Conservation (phyloP, 768 basidiomycete species). For the Pholiota microspora region DNA sequence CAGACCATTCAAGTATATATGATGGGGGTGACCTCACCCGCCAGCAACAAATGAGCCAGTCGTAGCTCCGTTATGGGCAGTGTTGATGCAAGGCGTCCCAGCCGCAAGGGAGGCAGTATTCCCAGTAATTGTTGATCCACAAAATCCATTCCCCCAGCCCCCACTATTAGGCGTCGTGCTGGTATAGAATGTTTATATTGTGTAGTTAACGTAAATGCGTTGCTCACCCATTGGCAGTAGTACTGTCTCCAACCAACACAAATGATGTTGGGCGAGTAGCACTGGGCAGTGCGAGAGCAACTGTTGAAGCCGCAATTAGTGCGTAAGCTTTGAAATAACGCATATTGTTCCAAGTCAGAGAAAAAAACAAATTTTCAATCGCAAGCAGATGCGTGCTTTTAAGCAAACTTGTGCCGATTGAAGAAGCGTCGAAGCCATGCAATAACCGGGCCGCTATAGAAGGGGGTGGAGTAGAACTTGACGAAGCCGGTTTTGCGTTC, state of each 20-base stretch:
- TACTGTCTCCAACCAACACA: constrained; percentile 39
- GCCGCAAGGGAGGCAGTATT: constrained; percentile 31
- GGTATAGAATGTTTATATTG: not conserved
- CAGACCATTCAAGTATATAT: too few species aligned
- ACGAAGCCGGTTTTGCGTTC: not conserved
- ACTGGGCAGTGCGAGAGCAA: not conserved
- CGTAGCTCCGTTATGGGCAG: constrained; percentile 39
- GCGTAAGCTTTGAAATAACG: not conserved
- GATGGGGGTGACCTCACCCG: constrained; percentile 22
- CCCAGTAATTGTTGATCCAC: constrained; percentile 28
- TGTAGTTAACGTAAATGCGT: too few species aligned
- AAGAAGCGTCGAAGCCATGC: too few species aligned
- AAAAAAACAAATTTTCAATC: too few species aligned
- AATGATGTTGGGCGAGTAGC: constrained; percentile 27
- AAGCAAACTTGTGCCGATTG: too few species aligned
- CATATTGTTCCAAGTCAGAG: too few species aligned
- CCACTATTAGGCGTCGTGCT: constrained; percentile 35
- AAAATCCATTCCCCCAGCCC: constrained; percentile 42
- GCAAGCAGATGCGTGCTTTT: too few species aligned
- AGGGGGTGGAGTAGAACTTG: too few species aligned
- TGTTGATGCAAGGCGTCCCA: constrained; percentile 38
- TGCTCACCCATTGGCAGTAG: constrained; percentile 35
- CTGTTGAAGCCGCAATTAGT: not conserved
- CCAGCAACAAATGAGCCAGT: constrained; percentile 37
- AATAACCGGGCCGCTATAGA: not conserved